Percentiles rank a stretch among this genome's conserved stretches.
Conservation (phyloP, 441 rosid genomes). For the Daphne laureola region DNA sequence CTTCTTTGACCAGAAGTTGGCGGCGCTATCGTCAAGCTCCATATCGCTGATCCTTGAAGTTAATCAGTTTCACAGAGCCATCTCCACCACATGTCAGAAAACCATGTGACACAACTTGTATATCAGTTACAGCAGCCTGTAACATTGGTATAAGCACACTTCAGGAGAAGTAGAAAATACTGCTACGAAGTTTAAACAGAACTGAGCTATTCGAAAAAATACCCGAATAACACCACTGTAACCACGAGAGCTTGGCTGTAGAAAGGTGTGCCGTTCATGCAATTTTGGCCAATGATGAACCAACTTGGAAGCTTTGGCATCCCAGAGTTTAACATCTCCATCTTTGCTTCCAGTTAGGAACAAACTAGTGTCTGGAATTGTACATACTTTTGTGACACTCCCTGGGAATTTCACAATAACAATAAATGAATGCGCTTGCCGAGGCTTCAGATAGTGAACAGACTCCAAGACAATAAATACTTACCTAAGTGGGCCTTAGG, state of each 20-base stretch:
- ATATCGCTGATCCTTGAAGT: conserved; percentile 31
- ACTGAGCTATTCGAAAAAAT: conserved; percentile 14
- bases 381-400: conserved; percentile 76
- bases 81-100: conserved; percentile 90
- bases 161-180: not conserved
- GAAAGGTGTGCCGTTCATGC: conserved; percentile 83
- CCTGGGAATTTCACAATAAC: conserved; percentile 33
- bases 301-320: conserved; percentile 73
- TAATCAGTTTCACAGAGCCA: conserved; percentile 67
- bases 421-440: conserved; percentile 12
- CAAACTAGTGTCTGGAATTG: conserved; percentile 77
- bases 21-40: conserved; percentile 6
- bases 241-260: conserved; percentile 85
- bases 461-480: conserved; percentile 1
- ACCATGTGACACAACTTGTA: conserved; percentile 74
- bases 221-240: conserved; percentile 91
- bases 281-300: conserved; percentile 85
- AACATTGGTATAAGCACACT: conserved; percentile 6
- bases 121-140: conserved; percentile 91
- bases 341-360: conserved; percentile 97
- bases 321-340: conserved; percentile 97
- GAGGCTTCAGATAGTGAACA: not conserved
- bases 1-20: not conserved
- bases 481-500: conserved; percentile 96
- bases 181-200: conserved; percentile 1